These are phyloP conservation scores for Chalaropsis thielavioides DNA, from an alignment of 2,329 filamentous ascomycete genomes.

Conservation along the genomic window DNA sequence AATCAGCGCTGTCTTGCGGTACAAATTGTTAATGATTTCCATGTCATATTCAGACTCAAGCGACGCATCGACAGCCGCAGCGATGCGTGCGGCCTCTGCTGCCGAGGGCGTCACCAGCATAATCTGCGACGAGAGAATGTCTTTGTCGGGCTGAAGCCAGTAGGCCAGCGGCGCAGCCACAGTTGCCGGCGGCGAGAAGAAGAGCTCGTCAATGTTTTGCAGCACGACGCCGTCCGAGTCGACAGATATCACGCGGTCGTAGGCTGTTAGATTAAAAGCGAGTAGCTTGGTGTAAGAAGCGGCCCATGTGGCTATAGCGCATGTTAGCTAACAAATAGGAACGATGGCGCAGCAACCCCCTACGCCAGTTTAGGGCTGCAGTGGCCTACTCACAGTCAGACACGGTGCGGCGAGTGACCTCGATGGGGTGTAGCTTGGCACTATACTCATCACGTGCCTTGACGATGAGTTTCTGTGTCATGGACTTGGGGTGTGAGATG, in stretches of 20 bases:
- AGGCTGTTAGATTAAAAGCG: conserved; percentile 52
- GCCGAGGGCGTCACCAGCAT: conserved; percentile 46
- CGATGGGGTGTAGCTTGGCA: conserved; percentile 31
- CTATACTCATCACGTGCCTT: conserved; percentile 32
- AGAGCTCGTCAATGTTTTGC: conserved; percentile 54
- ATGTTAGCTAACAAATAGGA: not conserved
- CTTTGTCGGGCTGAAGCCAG: conserved; percentile 43
- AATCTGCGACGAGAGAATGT: conserved; percentile 44
- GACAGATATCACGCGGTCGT: conserved; percentile 34
- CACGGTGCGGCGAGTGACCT: conserved; percentile 26
- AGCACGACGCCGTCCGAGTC: conserved; percentile 52
- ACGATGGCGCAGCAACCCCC: not conserved
- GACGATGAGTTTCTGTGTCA: conserved; percentile 26
- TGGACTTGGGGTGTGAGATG: conserved; percentile 21
- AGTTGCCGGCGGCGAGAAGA: conserved; percentile 45
- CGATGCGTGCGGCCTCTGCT: conserved; percentile 32
- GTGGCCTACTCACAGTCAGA: conserved; percentile 25
- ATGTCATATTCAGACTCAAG: conserved; percentile 40
- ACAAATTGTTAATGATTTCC: conserved; percentile 51
- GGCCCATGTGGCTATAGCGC: conserved; percentile 39
- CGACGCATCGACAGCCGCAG: conserved; percentile 20
- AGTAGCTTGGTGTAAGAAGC: conserved; percentile 53
- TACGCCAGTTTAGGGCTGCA: not conserved
- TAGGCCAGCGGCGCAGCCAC: conserved; percentile 59
- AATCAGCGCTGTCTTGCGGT: conserved; percentile 41